Percentiles rank a stretch among this genome's conserved stretches.
Evolutionary conservation across 2,329 filamentous ascomycete species (phyloP).

Genomic region (Macrophomina pseudophaseolina): DNA sequence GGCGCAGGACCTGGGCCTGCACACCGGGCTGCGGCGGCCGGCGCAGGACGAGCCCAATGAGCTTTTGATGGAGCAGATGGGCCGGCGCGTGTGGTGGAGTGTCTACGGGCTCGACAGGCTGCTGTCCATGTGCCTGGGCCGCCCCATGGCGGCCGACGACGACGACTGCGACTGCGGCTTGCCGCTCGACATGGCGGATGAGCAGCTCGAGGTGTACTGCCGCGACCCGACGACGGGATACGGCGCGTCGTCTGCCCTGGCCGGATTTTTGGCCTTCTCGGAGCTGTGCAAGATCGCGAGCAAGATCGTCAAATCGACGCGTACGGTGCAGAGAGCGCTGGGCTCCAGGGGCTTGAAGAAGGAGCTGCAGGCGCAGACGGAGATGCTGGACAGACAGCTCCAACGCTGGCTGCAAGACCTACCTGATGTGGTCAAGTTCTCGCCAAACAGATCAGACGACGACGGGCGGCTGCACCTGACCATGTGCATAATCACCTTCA

Average conservation of each 20-base stretch:
- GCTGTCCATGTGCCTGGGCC: constrained; percentile 14
- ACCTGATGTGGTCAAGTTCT: constrained; percentile 12
- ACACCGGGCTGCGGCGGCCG: constrained; percentile 9
- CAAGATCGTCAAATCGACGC: constrained; percentile 9
- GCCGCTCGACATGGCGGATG: constrained; percentile 5
- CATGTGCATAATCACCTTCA: constrained; percentile 20
- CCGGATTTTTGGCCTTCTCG: constrained; percentile 10
- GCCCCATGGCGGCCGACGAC: not conserved
- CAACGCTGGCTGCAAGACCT: constrained; percentile 6
- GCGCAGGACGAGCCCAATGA: constrained; percentile 4
- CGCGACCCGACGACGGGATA: not conserved
- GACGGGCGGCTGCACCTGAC: constrained; percentile 6
- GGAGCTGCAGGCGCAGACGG: not conserved
- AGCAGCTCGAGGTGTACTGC: constrained; percentile 8
- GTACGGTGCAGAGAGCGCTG: not conserved
- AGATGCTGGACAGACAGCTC: not conserved
- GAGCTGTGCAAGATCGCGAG: constrained; percentile 16
- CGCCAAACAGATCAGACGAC: constrained; percentile 5
- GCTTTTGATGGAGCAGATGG: not conserved
- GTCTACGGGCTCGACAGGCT: constrained; percentile 17
- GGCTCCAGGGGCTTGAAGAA: constrained; percentile 4
- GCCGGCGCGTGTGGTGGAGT: constrained; percentile 10
- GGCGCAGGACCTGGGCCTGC: constrained; percentile 6
- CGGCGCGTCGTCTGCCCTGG: not conserved
- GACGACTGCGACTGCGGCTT: constrained; percentile 10